phyloP scores from a whole-genome alignment of 106 monocot genomes.

The Phalaenopsis equestris region DNA sequence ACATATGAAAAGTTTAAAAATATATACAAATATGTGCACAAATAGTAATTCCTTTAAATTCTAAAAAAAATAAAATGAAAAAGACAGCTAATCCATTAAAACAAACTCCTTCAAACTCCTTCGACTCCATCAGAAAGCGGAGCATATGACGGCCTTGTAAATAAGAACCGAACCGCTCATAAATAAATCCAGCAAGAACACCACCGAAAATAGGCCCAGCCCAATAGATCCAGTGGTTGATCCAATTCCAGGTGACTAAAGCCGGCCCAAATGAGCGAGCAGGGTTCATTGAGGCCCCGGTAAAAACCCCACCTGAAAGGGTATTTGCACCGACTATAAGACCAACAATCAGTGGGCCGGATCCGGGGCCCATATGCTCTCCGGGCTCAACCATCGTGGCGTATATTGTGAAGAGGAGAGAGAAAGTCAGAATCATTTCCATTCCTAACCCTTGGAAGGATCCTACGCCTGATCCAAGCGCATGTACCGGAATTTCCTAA shows the following conservation, averaged over 20 bases:
- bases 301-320: conserved; percentile 59
- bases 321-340: conserved; percentile 69
- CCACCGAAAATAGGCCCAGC: conserved; percentile 67
- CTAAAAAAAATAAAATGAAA: too few species aligned
- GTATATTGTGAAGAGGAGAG: conserved; percentile 65
- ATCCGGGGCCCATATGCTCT: conserved; percentile 22
- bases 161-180: conserved; percentile 47
- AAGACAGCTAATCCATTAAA: too few species aligned
- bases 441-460: conserved; percentile 46
- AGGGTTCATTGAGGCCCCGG: conserved; percentile 85
- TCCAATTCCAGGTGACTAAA: conserved; percentile 47
- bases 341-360: conserved; percentile 58
- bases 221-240: conserved; percentile 75
- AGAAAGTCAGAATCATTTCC: conserved; percentile 79
- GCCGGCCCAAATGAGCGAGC: conserved; percentile 81
- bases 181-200: conserved; percentile 50
- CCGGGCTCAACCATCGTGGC: conserved; percentile 64
- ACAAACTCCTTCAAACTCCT: background rate
- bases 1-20: too few species aligned
- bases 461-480: conserved; percentile 40
- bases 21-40: too few species aligned
- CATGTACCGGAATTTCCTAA: conserved; percentile 56
- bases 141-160: conserved; percentile 13
- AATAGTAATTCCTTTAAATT: too few species aligned
- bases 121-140: conserved; percentile 10